Base-by-base conservation (phyloP, 1,284 basidiomycete species). In the Cutaneotrichosporon sp. region DNA sequence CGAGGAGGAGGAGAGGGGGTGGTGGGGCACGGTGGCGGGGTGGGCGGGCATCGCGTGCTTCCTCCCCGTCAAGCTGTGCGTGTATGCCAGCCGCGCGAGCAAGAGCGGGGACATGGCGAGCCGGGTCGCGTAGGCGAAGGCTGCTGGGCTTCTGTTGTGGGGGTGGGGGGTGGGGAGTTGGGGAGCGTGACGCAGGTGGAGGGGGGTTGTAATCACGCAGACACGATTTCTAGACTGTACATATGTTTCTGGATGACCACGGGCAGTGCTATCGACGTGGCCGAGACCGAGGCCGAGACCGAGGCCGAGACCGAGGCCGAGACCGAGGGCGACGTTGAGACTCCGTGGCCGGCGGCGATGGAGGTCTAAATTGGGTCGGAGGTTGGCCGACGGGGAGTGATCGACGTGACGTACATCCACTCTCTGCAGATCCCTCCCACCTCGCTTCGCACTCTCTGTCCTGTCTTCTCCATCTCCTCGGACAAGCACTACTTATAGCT, bases 21-120 rank as follows among this genome's bases (percentile, higher is more conserved):
- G 51, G 51, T 53, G 22, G 22, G 11, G 22, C 3, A 14, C 5
- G 22, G 14, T 24, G 22, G 34, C 7, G 22, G 33, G 10, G 4
- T 38, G 33, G 47, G 25, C 25, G 14, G 47, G 47, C 14, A 5
- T 27, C 6, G 47, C 27, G 22, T 53, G 51, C 22, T 38, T 36
- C 34, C 11, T 36, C 10, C 51, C 51, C 22, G 11, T 53, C 34
- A 53, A 38, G 34, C 22, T 36, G 33, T 53, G 51, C 24, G 34
- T 53, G 4, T 34, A 25, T 25, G 51, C 51, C 10, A 36, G 11
- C 6, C 51, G 51, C 6, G 25, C 47, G 25, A 49, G 47, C 14
- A 16, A 13, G 14, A 36, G 33, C 25, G 33, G 22, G 22, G n/a
- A 16, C 13, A 34, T 50, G 6, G 47, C 25, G 27, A 50, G 47